phyloP scores from a whole-genome alignment of 148 eudicot genomes.

The Heliamphora exappendiculata region DNA sequence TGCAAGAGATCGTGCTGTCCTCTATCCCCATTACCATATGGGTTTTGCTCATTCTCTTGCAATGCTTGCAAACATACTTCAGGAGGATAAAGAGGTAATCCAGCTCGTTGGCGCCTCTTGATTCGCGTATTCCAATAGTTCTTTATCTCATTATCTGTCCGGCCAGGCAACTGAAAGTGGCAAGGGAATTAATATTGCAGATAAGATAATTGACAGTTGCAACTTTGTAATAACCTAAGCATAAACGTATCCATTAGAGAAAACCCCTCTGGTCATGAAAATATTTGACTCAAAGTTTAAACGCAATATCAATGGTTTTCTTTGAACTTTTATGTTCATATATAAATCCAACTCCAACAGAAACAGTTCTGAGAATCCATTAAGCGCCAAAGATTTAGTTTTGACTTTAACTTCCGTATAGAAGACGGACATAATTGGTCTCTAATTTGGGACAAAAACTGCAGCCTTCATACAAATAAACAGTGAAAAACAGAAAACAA shows the following conservation, averaged over 20 bases:
- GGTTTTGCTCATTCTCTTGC: conserved; percentile 16
- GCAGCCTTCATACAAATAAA: not conserved
- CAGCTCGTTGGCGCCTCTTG: conserved; percentile 26
- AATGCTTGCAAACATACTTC: conserved; percentile 18
- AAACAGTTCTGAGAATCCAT: not conserved
- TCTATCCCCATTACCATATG: conserved; percentile 4
- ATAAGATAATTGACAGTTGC: not conserved
- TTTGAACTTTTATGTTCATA: not conserved
- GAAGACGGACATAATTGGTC: not conserved
- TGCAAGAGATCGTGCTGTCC: conserved; percentile 12
- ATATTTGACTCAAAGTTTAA: not conserved
- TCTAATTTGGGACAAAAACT: not conserved
- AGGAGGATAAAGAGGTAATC: conserved; percentile 29
- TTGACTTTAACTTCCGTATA: not conserved
- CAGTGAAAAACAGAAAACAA: not conserved
- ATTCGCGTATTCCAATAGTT: conserved; percentile 29
- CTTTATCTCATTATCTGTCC: conserved; percentile 27
- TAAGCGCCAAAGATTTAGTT: not conserved
- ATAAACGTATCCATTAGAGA: not conserved
- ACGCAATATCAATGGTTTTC: not conserved
- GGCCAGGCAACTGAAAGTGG: conserved; percentile 24
- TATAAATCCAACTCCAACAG: not conserved
- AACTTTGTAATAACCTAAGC: not conserved
- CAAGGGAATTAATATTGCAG: not conserved
- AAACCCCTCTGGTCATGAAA: not conserved